phyloP scores from a whole-genome alignment of 2,329 filamentous ascomycete species.

The Phyllosticta capitalensis region DNA sequence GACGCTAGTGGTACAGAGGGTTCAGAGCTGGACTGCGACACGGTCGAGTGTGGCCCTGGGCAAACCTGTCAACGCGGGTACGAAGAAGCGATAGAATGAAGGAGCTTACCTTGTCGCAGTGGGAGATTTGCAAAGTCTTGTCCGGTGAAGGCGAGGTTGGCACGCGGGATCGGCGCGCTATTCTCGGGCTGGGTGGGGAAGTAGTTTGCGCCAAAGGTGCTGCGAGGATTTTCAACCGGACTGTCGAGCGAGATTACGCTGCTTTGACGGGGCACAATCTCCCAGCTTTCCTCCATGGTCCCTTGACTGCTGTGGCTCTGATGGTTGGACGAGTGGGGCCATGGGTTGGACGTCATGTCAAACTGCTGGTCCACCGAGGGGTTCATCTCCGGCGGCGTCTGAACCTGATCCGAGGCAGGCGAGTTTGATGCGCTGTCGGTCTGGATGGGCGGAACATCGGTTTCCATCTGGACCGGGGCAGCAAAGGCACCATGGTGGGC shows the following conservation, averaged over 20 bases:
- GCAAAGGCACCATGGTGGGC: background rate
- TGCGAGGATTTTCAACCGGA: slow-evolving; percentile 1
- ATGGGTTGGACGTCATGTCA: slow-evolving; percentile 4
- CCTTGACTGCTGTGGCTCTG: slow-evolving; percentile 3
- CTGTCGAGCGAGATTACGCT: slow-evolving; percentile 9
- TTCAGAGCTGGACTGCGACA: background rate
- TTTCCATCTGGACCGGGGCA: background rate
- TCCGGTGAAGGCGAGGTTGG: background rate
- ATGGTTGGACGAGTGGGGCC: background rate
- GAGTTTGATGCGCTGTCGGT: slow-evolving; percentile 9
- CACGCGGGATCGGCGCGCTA: background rate
- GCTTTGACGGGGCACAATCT: slow-evolving; percentile 7
- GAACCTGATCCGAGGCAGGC: slow-evolving; percentile 7
- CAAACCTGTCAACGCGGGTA: background rate
- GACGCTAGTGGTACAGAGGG: background rate
- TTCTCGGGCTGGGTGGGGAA: background rate
- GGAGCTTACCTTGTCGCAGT: background rate
- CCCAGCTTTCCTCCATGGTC: slow-evolving; percentile 8
- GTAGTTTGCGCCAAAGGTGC: slow-evolving; percentile 5
- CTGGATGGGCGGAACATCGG: background rate
- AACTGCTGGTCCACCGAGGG: slow-evolving; percentile 7
- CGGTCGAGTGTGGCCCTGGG: background rate
- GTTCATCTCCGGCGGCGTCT: slow-evolving; percentile 11
- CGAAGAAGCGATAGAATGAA: background rate
- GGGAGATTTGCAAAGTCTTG: background rate